These are phyloP conservation scores for Harringtonia lauricola DNA, from an alignment of 2,329 filamentous ascomycete genomes.

Conservation along the genomic window DNA sequence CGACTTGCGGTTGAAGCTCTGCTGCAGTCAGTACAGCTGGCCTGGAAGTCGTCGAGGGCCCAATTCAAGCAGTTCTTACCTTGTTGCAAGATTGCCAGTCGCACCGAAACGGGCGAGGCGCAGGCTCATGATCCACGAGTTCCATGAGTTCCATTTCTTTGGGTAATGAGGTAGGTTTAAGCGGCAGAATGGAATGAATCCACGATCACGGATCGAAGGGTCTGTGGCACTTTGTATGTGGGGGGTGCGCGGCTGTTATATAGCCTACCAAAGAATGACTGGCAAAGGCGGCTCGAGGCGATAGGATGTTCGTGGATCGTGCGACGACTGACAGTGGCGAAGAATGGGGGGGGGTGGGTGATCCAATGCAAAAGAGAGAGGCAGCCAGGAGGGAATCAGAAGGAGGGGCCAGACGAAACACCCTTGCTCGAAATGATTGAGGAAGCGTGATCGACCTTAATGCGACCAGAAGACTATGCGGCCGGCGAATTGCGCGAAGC, in stretches of 20 bases:
- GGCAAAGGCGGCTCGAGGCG: background rate
- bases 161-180: slow-evolving; percentile 1
- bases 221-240: background rate
- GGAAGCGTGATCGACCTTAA: slow-evolving; percentile 13
- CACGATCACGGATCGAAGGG: slow-evolving; percentile 4
- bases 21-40: background rate
- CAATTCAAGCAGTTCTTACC: slow-evolving; percentile 26
- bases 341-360: background rate
- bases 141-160: slow-evolving; percentile 51
- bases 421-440: slow-evolving; percentile 3
- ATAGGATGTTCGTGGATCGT: slow-evolving; percentile 1
- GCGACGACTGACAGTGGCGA: slow-evolving; percentile 4
- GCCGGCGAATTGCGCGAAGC: background rate
- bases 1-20: slow-evolving; percentile 66
- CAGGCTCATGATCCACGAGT: slow-evolving; percentile 52
- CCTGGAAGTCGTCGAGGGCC: too few species aligned
- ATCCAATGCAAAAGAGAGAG: background rate
- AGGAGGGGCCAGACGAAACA: slow-evolving; percentile 7
- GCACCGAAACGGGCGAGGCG: slow-evolving; percentile 51
- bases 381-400: background rate
- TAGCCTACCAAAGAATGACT: background rate
- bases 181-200: background rate
- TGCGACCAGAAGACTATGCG: slow-evolving; percentile 12
- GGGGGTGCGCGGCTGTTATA: background rate
- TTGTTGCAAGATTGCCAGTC: slow-evolving; percentile 53